phyloP scores from a whole-genome alignment of 176 grass and related monocot species.

The Phoenix dactylifera region DNA sequence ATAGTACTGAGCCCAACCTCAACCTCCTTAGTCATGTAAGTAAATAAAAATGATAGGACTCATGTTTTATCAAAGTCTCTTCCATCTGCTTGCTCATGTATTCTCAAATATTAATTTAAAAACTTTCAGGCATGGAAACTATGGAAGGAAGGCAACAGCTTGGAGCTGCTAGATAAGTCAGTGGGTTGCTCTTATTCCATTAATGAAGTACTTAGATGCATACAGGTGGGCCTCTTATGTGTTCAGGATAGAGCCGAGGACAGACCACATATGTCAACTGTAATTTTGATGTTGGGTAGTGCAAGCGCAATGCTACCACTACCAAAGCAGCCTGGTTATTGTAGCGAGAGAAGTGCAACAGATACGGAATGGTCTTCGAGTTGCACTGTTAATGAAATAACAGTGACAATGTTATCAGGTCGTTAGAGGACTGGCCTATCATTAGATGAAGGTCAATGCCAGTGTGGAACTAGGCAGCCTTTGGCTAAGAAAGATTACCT shows the following conservation, averaged over 20 bases:
- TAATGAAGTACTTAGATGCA: constrained; percentile 1
- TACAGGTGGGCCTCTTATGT: constrained; percentile 2
- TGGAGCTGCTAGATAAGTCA: constrained; percentile 2
- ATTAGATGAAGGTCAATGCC: no score
- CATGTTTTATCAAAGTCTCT: no score
- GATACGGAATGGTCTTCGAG: no score
- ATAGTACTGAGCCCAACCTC: not conserved
- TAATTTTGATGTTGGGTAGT: not conserved
- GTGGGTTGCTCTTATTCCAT: not conserved
- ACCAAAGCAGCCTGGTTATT: not conserved
- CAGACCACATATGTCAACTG: constrained; percentile 5
- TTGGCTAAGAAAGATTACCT: no score
- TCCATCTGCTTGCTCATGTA: no score
- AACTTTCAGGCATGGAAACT: not conserved
- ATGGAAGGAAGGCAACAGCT: constrained; percentile 1
- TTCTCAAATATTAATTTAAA: no score
- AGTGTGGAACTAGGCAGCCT: no score
- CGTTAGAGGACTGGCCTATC: no score
- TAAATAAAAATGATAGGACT: not conserved
- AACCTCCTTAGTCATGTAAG: constrained; percentile 13
- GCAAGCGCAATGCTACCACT: not conserved
- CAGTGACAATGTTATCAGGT: no score
- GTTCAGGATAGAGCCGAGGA: constrained; percentile 1
- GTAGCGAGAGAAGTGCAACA: no score
- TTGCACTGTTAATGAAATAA: no score